Conservation (phyloP, 2,329 filamentous ascomycete species). For the Trichoderma sp. region DNA sequence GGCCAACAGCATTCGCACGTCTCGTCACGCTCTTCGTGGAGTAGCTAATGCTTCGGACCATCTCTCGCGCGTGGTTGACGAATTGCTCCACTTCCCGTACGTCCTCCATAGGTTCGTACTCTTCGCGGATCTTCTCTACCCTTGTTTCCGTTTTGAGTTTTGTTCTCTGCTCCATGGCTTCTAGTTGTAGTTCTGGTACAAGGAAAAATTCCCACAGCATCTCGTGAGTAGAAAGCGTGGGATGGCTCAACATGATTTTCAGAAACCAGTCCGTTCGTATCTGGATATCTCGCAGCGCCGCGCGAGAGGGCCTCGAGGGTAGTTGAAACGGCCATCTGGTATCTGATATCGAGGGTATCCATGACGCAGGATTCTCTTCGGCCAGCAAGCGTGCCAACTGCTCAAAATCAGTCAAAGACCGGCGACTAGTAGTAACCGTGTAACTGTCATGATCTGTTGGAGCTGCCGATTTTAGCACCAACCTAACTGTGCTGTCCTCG, state of each 20-base stretch:
- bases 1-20: slow-evolving; percentile 71
- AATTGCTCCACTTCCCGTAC: slow-evolving; percentile 91
- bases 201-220: slow-evolving; percentile 99
- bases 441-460: slow-evolving; percentile 80
- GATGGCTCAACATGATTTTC: slow-evolving; percentile 80
- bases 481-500: slow-evolving; percentile 88
- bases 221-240: slow-evolving; percentile 93
- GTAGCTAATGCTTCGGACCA: slow-evolving; percentile 80
- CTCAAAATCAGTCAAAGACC: slow-evolving; percentile 87
- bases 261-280: slow-evolving; percentile 84
- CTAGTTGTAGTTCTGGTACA: slow-evolving; percentile 86
- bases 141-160: slow-evolving; percentile 82
- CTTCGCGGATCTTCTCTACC: slow-evolving; percentile 82
- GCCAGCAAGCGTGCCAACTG: slow-evolving; percentile 81
- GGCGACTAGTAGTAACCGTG: slow-evolving; percentile 90
- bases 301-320: slow-evolving; percentile 84
- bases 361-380: slow-evolving; percentile 91
- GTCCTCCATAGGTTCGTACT: slow-evolving; percentile 81
- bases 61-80: slow-evolving; percentile 85
- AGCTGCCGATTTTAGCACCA: slow-evolving; percentile 92
- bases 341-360: slow-evolving; percentile 78
- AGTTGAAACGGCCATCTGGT: slow-evolving; percentile 89
- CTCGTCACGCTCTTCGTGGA: slow-evolving; percentile 81
- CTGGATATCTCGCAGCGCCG: slow-evolving; percentile 85
- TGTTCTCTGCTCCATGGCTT: slow-evolving; percentile 87